Evolutionary conservation across 2,329 filamentous ascomycete species (phyloP).

Genomic region (Monosporascus ibericus): DNA sequence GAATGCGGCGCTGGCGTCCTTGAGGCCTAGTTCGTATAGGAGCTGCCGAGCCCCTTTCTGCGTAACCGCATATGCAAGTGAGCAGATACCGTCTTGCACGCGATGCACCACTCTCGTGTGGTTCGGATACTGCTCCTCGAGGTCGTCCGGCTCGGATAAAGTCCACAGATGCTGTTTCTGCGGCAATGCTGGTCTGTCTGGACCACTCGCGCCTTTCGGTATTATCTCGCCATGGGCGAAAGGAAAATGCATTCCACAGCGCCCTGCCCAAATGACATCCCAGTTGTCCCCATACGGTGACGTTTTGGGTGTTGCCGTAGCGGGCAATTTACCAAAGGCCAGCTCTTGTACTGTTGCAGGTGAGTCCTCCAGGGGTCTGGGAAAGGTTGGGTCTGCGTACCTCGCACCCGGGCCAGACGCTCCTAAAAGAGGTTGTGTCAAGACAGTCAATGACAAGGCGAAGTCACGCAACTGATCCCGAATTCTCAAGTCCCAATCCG

Average conservation of each 20-base stretch:
- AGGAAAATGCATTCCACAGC: slow-evolving; percentile 35
- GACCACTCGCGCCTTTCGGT: slow-evolving; percentile 26
- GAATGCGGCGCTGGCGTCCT: slow-evolving; percentile 31
- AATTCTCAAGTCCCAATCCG: slow-evolving; percentile 42
- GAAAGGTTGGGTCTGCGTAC: slow-evolving; percentile 19
- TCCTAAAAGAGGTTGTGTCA: slow-evolving; percentile 13
- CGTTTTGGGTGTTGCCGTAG: slow-evolving; percentile 2
- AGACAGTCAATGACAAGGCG: slow-evolving; percentile 11
- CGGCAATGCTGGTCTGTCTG: slow-evolving; percentile 30
- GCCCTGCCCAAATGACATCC: slow-evolving; percentile 47
- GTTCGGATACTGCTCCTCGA: slow-evolving; percentile 28
- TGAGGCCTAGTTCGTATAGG: slow-evolving; percentile 36
- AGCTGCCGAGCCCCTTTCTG: slow-evolving; percentile 37
- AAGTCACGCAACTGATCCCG: slow-evolving; percentile 32
- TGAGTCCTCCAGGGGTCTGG: slow-evolving; percentile 5
- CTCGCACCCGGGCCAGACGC: slow-evolving; percentile 1
- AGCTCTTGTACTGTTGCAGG: slow-evolving; percentile 8
- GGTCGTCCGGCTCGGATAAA: slow-evolving; percentile 29
- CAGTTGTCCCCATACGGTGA: slow-evolving; percentile 45
- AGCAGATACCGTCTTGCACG: slow-evolving; percentile 32
- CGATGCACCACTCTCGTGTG: slow-evolving; percentile 41
- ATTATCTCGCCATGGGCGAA: slow-evolving; percentile 9
- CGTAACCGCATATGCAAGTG: slow-evolving; percentile 38
- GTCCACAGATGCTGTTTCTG: slow-evolving; percentile 26
- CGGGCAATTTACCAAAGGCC: slow-evolving; percentile 10